Percentiles rank a stretch among this genome's conserved stretches.
Conservation (phyloP, 208 protist genomes). For the Acanthamoeba castellanii region DNA sequence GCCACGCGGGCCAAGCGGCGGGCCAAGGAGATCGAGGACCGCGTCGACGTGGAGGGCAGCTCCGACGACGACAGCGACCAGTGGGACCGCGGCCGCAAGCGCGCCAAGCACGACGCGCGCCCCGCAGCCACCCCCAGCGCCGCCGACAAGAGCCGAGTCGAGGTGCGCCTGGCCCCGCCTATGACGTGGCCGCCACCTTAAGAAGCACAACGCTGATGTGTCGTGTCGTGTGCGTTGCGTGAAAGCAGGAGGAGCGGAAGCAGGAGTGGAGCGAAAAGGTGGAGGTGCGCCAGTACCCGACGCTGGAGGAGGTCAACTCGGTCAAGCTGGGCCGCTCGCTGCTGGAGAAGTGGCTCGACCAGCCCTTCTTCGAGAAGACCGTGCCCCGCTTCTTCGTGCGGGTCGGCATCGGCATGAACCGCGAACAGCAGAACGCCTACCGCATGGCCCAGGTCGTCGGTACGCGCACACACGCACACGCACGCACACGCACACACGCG, state of each 20-base stretch:
- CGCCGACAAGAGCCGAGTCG: not conserved
- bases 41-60: not conserved
- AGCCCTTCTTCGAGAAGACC: not conserved
- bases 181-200: too few relatives aligned
- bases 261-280: not conserved
- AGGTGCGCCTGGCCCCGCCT: not conserved
- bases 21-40: not conserved
- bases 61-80: not conserved
- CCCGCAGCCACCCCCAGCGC: not conserved
- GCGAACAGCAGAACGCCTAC: not conserved
- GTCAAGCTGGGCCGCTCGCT: not conserved
- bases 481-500: too few relatives aligned
- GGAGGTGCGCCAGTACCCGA: not conserved
- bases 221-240: too few relatives aligned
- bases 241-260: not conserved
- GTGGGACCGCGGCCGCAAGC: not conserved
- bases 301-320: not conserved
- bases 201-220: too few relatives aligned
- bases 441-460: not conserved
- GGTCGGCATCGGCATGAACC: not conserved
- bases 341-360: conserved; percentile 17
- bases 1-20: not conserved
- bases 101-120: not conserved
- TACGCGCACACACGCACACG: too few relatives aligned
- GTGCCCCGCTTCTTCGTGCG: conserved; percentile 2